These are phyloP conservation scores for Ophiostoma ulmi DNA, from an alignment of 2,329 filamentous ascomycete genomes.

Conservation along the genomic window DNA sequence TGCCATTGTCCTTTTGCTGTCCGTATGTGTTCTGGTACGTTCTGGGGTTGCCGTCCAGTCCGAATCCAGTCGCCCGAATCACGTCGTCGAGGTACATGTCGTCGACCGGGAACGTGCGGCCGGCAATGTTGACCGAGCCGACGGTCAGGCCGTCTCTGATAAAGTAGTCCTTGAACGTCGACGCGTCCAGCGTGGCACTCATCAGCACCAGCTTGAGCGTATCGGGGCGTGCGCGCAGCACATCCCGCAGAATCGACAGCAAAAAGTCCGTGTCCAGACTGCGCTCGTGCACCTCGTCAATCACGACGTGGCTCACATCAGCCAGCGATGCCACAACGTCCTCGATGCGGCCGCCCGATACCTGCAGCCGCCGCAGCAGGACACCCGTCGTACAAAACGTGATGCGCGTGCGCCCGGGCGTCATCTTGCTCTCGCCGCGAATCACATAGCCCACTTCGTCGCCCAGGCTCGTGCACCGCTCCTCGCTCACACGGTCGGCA, in stretches of 20 bases:
- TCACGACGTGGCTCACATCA: slow-evolving; percentile 89
- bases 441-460: slow-evolving; percentile 90
- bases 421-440: slow-evolving; percentile 77
- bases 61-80: slow-evolving; percentile 71
- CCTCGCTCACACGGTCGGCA: slow-evolving; percentile 89
- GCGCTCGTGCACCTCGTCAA: slow-evolving; percentile 94
- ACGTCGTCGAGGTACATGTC: slow-evolving; percentile 90
- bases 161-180: slow-evolving; percentile 82
- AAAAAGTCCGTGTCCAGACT: slow-evolving; percentile 94
- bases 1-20: slow-evolving; percentile 4
- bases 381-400: slow-evolving; percentile 97
- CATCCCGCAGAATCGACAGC: slow-evolving; percentile 78
- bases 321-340: slow-evolving; percentile 77
- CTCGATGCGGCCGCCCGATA: slow-evolving; percentile 71
- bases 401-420: slow-evolving; percentile 62
- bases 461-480: slow-evolving; percentile 66
- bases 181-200: slow-evolving; percentile 90
- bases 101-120: slow-evolving; percentile 81
- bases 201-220: slow-evolving; percentile 81
- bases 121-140: slow-evolving; percentile 77
- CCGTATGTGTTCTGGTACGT: slow-evolving; percentile 6
- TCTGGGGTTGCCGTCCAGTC: slow-evolving; percentile 32
- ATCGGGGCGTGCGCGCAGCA: slow-evolving; percentile 66
- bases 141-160: slow-evolving; percentile 61
- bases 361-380: slow-evolving; percentile 82